Conservation (phyloP, 352 stramenopile genomes). For the Vaucheria bursata region DNA sequence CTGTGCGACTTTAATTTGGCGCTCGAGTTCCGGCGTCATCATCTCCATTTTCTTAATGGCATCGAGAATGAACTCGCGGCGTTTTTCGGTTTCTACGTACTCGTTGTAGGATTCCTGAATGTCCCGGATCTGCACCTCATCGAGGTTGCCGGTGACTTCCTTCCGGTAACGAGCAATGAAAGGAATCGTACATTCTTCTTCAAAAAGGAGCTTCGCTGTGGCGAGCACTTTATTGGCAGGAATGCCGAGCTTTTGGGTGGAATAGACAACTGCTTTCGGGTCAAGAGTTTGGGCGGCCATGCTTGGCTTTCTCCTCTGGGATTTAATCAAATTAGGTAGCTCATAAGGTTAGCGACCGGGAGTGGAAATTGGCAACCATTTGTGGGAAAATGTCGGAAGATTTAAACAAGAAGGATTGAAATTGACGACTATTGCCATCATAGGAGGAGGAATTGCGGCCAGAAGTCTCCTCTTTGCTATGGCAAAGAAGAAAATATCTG, state of each 20-base stretch:
- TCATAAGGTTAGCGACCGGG: not conserved
- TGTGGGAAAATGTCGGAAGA: not conserved
- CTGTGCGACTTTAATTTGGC: not conserved
- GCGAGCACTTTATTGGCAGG: not conserved
- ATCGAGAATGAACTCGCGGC: not conserved
- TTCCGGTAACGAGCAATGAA: constrained; percentile 4
- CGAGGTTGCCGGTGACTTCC: not conserved
- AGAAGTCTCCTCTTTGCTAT: not conserved
- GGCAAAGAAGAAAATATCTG: not conserved
- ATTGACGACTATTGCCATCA: not conserved
- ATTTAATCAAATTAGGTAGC: not conserved
- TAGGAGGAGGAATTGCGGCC: not conserved
- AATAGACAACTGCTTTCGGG: not conserved
- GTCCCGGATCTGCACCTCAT: not conserved
- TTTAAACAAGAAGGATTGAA: not conserved
- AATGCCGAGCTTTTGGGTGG: not conserved
- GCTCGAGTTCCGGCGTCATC: not conserved
- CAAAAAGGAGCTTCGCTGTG: not conserved
- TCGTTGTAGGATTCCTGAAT: not conserved
- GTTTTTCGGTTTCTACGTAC: not conserved
- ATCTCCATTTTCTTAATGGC: not conserved
- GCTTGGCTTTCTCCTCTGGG: not conserved
- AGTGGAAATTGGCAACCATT: not conserved
- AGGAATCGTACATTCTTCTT: not conserved
- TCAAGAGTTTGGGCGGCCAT: too few relatives aligned